Evolutionary conservation across 192 early-diverging fungal species (phyloP), one percentile per base, ranked within the genome.

Genomic region (Glomus cerebriforme): DNA sequence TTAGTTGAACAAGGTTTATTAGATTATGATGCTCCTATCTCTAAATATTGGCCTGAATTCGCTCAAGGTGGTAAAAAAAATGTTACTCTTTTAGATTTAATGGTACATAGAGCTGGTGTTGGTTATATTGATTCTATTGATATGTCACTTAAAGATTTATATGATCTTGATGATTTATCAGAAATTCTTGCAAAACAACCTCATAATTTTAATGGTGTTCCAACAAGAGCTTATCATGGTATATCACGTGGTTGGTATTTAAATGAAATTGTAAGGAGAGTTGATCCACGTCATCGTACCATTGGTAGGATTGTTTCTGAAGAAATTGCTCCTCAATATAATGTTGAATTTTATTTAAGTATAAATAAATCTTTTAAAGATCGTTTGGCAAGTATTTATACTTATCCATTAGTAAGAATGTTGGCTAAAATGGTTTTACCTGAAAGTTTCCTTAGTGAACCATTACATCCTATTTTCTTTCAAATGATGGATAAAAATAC

Each of bases 11-110:
- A 86, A 75, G 88, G 87, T 24, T 43, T 84, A 22, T 27, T 94
- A 3, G 45, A 77, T n/a, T 93, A 90, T 71, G 73, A 82, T 26
- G 83, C 84, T 39, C 81, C 73, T 27, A 85, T 94, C 37, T 72
- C 85, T 1, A 80, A 85, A 7, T 88, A 90, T 76, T 94, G 93
- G 93, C 92, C 93, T 2, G 92, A 93, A 78, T 94, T 94, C 82
- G 92, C 86, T 6, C 83, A 84, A 64, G 90, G 90, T 10, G 88
- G 88, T 64, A 94, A 94, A 81, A 81, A 90, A 49, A 79, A 93
- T 37, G 89, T 94, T 22, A 91, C 91, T 1, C n/a, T 94, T 39
- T 73, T 72, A 2, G 85, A 88, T 75, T 71, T 94, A 45, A 86
- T 94, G 79, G 83, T 80, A 39, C 92, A 94, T 73, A 82, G 84